Evolutionary conservation across 768 basidiomycete genomes (phyloP), one percentile per base, ranked within the genome.

Genomic region (Lentinula aciculospora): DNA sequence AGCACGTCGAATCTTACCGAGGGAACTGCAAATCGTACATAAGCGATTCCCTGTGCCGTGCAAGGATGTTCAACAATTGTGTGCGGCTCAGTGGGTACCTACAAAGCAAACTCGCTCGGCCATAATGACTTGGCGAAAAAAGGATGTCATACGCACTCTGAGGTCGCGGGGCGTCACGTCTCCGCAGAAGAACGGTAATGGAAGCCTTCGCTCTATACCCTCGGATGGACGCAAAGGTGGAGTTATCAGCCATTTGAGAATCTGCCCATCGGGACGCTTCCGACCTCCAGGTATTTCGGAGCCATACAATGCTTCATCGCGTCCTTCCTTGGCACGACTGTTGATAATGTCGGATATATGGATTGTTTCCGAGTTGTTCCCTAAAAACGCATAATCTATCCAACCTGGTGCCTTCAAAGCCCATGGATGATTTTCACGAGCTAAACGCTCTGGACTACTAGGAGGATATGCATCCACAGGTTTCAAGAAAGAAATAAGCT

Each of bases 151-250:
- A 70, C 81, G 17, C 62, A 86, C 89, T 68, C 88, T 74, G 68
- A 77, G 75, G 2, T 68, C 61, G 49, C 88, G 71, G 2, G 85
- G 81, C 3, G 86, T 88, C 2, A 88, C 70, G 64, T 90, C 88
- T 12, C 85, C 85, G 63, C 89, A 90, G 68, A 85, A 90, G 65
- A 90, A 90, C 6, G 88, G 88, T 17, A 84, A 67, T 1, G 64
- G 62, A 2, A 78, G 77, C 10, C 69, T 63, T 8, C 25, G 15
- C 23, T 55, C 54, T 25, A 27, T 58, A 49, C 19, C 45, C 61
- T 32, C 45, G 8, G 54, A 54, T 10, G 36, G 25, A 53, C 64
- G 59, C 5, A 60, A 61, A 1, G 84, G 74, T 3, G 72, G 67
- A 2, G 73, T 79, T 37, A 87, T 78, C 39, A 83, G 64, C 86